These are phyloP conservation scores for Auxenochlorella pyrenoidosa DNA, from an alignment of 139 green algal species.

Conservation along the genomic window DNA sequence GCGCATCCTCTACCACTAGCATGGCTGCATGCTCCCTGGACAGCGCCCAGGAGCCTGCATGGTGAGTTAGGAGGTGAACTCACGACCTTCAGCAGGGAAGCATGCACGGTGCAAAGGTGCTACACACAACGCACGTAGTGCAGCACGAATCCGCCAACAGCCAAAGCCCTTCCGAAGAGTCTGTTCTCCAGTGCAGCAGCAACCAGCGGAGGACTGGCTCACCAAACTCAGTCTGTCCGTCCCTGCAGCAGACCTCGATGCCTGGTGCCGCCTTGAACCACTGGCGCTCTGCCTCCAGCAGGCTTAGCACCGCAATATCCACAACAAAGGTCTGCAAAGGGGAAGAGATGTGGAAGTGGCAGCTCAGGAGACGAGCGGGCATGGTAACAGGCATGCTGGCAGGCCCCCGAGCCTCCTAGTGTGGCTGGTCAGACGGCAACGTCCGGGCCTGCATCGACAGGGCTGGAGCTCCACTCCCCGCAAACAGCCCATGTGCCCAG, in stretches of 20 bases:
- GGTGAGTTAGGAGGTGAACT: too few relatives aligned
- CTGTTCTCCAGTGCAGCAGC: too few relatives aligned
- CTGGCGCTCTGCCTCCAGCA: background rate
- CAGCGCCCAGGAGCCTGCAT: background rate
- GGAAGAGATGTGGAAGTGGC: too few relatives aligned
- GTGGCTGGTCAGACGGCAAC: too few relatives aligned
- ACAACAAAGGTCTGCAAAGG: background rate
- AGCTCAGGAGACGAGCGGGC: too few relatives aligned
- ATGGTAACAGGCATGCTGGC: too few relatives aligned
- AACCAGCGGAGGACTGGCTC: background rate
- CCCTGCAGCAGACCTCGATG: background rate
- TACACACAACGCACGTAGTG: background rate
- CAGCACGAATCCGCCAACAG: background rate
- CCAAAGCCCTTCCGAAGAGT: too few relatives aligned
- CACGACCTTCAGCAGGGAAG: background rate
- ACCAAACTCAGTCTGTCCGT: background rate
- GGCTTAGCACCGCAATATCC: background rate
- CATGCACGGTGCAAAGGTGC: background rate
- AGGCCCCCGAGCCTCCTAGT: too few relatives aligned
- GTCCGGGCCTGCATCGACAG: too few relatives aligned
- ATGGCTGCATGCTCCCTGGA: background rate
- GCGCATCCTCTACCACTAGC: background rate
- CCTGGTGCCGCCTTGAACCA: background rate
- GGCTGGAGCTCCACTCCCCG: too few relatives aligned
- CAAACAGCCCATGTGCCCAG: too few relatives aligned